Evolutionary conservation across 495 filamentous ascomycete genomes (phyloP), one percentile per base, ranked within the genome.

Genomic region (Sphaerosporella brunnea): DNA sequence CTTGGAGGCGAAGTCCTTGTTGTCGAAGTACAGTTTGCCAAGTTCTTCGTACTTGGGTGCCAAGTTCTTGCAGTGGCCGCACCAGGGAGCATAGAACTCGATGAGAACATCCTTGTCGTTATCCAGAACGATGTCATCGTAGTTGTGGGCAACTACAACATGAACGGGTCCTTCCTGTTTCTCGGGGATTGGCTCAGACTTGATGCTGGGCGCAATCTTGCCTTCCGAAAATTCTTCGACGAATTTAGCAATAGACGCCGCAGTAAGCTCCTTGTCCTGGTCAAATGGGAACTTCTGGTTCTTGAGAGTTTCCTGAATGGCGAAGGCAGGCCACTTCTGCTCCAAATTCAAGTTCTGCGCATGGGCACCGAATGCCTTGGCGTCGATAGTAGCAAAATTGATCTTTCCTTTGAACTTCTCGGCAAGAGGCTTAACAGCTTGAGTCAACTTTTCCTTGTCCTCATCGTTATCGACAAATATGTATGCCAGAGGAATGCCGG

Each of bases 31-130:
- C 46, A 93, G 68, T 47, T 68, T 66, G 23, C 78, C 90, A 48
- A 99, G 82, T 63, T 94, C 84, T 53, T 92, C 84, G 62, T 88
- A 90, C 69, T 90, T 84, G 51, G 83, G 82, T 36, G 82, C 83
- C 24, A 90, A 69, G 52, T 84, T 80, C 72, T 97, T 97, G 81
- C 90, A 97, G 74, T 97, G 90, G 54, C 90, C 90, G 64, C 92
- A 99, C 92, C 90, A 96, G 35, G 92, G 92, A 20, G 90, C 90
- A 65, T 92, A 99, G 73, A 94, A 99, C 70, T 99, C 90, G 49
- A 94, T 74, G 52, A 99, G 74, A 36, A 99, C 90, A 67, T 99
- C 90, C 76, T 96, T 94, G 52, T 81, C 72, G 62, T 93, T 80
- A 57, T 99, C 78, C 25, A 95, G 73, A 60, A 99, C 88, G 42